These are phyloP conservation scores for Aspergillus persii DNA, from an alignment of 2,329 filamentous ascomycete genomes.

Conservation along the genomic window DNA sequence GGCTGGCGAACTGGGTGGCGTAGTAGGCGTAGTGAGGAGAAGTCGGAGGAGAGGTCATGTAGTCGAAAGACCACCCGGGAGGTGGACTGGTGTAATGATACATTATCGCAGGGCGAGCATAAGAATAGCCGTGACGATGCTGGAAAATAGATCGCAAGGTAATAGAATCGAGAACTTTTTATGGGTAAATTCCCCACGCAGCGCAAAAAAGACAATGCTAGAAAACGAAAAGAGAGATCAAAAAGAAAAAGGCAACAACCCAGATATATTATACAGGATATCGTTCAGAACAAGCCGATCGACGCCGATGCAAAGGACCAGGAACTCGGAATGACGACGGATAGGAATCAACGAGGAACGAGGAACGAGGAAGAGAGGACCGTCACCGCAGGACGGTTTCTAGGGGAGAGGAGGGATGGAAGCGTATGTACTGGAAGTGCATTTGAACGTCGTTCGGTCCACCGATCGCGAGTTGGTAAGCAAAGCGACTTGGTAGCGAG, in stretches of 20 bases:
- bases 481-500: constrained; percentile 4
- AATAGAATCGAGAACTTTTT: constrained; percentile 19
- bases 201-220: constrained; percentile 15
- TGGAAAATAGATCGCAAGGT: constrained; percentile 8
- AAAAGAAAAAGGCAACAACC: constrained; percentile 25
- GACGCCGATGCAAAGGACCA: constrained; percentile 32
- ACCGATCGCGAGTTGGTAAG: constrained; percentile 19
- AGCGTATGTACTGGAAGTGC: constrained; percentile 40
- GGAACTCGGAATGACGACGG: constrained; percentile 20
- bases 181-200: constrained; percentile 11
- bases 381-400: constrained; percentile 46
- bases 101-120: constrained; percentile 42
- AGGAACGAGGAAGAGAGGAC: constrained; percentile 22
- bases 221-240: constrained; percentile 18
- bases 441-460: constrained; percentile 42
- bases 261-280: constrained; percentile 48
- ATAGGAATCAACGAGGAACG: not conserved
- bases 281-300: constrained; percentile 35
- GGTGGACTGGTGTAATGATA: constrained; percentile 48
- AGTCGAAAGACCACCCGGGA: constrained; percentile 51
- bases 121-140: constrained; percentile 19
- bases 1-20: constrained; percentile 53
- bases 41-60: constrained; percentile 48
- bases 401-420: constrained; percentile 40
- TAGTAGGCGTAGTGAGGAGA: constrained; percentile 54